Conservation (phyloP, 805 yeast species). For the Spathaspora sp. region DNA sequence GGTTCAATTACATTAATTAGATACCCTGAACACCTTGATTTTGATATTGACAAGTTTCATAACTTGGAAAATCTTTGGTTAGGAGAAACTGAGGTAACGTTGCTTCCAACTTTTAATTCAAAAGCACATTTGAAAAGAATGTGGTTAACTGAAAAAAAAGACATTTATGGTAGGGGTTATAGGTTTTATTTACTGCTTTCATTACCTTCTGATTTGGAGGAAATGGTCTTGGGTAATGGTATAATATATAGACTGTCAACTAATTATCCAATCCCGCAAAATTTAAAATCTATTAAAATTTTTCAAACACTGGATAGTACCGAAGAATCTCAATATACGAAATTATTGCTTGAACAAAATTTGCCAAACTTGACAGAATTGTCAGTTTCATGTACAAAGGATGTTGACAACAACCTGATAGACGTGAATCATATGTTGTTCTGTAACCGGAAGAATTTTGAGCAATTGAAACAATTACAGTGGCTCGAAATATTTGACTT, state of each 20-base stretch:
- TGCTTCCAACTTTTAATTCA: conserved; percentile 5
- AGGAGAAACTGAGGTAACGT: conserved; percentile 12
- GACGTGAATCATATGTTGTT: conserved; percentile 1
- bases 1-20: conserved; percentile 9
- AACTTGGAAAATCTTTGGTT: conserved; percentile 14
- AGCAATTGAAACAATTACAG: not conserved
- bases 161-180: conserved; percentile 12
- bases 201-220: conserved; percentile 12
- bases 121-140: conserved; percentile 4
- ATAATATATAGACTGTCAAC: not conserved
- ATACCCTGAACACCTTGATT: conserved; percentile 9
- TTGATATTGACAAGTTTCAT: conserved; percentile 9
- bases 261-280: not conserved
- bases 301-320: conserved; percentile 1
- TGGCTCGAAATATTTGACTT: not conserved
- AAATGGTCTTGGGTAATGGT: conserved; percentile 11
- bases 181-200: conserved; percentile 5
- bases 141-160: too few species aligned
- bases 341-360: not conserved
- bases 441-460: not conserved
- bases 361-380: not conserved
- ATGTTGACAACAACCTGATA: not conserved
- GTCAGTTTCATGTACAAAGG: too few species aligned
- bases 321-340: not conserved
- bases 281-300: not conserved